phyloP scores from a whole-genome alignment of 2,329 filamentous ascomycete genomes.

The Aspergillus sp. region DNA sequence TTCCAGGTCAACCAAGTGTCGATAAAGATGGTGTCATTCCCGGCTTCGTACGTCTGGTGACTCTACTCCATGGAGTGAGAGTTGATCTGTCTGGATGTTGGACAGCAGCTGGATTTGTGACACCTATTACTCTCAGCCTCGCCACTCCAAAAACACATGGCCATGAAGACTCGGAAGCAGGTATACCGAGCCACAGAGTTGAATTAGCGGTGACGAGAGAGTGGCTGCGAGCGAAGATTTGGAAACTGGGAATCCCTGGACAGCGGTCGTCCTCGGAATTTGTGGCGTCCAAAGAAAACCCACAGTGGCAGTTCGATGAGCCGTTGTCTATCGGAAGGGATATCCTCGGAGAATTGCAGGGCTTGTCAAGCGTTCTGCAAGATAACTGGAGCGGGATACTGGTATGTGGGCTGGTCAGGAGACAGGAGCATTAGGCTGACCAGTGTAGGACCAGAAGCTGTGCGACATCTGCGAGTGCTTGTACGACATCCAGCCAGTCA shows the following conservation, averaged over 20 bases:
- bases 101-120: conserved; percentile 6
- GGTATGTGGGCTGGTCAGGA: conserved; percentile 1
- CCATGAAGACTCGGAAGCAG: background rate
- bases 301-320: conserved; percentile 3
- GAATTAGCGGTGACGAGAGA: background rate
- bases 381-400: background rate
- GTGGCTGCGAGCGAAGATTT: background rate
- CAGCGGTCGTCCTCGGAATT: background rate
- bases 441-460: conserved; percentile 4
- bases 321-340: background rate
- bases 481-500: conserved; percentile 1
- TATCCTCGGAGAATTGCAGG: background rate
- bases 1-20: background rate
- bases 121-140: background rate
- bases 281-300: background rate
- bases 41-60: conserved; percentile 1
- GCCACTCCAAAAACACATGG: background rate
- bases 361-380: background rate
- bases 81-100: conserved; percentile 2
- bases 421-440: background rate
- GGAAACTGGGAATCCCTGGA: conserved; percentile 1
- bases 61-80: background rate
- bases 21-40: background rate
- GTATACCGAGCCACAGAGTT: background rate
- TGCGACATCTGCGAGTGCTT: conserved; percentile 7